Evolutionary conservation across 2,329 filamentous ascomycete species (phyloP).

Genomic region (Scytalidium sp.): DNA sequence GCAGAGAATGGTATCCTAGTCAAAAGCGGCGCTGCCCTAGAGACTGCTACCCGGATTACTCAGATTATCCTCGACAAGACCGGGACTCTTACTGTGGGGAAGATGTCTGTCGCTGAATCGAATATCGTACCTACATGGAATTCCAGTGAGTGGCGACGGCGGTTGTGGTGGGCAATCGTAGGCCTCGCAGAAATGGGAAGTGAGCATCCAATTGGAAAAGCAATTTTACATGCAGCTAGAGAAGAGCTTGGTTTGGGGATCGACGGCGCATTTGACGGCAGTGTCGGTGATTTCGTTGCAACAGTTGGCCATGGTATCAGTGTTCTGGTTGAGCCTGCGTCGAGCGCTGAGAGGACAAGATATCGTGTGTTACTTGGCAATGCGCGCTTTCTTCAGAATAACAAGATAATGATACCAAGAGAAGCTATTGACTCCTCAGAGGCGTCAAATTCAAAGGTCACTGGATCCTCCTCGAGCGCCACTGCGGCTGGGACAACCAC

Average conservation of each 20-base stretch:
- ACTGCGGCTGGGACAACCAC: constrained; percentile 84
- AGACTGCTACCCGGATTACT: constrained; percentile 85
- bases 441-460: constrained; percentile 45
- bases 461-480: constrained; percentile 26
- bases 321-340: constrained; percentile 75
- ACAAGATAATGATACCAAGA: constrained; percentile 63
- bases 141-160: constrained; percentile 62
- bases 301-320: constrained; percentile 82
- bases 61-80: constrained; percentile 95
- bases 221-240: constrained; percentile 74
- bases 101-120: constrained; percentile 83
- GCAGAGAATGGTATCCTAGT: constrained; percentile 97
- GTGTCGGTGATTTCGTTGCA: constrained; percentile 79
- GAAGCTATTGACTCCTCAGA: constrained; percentile 63
- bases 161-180: constrained; percentile 93
- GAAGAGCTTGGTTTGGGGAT: constrained; percentile 67
- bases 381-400: constrained; percentile 69
- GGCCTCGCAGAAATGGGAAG: constrained; percentile 94
- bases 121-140: constrained; percentile 69
- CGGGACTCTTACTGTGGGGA: constrained; percentile 88
- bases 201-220: constrained; percentile 93
- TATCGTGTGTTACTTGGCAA: constrained; percentile 86
- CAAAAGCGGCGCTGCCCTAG: constrained; percentile 89
- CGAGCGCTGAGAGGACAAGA: constrained; percentile 62
- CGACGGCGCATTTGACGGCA: constrained; percentile 77